Percentiles rank a stretch among this genome's conserved stretches.
Evolutionary conservation across 176 grass and related monocot species (phyloP).

Genomic region (Phoenix roebelenii): DNA sequence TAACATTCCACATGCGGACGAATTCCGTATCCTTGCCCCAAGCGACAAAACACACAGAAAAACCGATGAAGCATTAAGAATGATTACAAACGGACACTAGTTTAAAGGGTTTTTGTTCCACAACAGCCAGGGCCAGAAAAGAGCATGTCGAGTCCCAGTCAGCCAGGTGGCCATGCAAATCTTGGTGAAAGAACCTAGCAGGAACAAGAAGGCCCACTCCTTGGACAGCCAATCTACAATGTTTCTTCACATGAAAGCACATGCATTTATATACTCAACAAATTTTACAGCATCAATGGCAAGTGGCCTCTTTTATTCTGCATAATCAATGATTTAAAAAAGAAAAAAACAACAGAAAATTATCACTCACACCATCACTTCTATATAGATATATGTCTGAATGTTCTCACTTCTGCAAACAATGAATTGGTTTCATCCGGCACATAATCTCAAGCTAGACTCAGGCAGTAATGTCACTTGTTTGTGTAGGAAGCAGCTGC

Average conservation of each 20-base stretch:
- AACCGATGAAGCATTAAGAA: not conserved
- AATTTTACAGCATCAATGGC: not conserved
- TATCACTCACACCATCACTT: no score
- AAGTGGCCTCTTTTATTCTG: slow-evolving; percentile 9
- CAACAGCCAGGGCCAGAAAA: slow-evolving; percentile 17
- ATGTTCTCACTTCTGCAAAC: no score
- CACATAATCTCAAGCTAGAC: not conserved
- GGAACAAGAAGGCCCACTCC: no score
- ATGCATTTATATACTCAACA: not conserved
- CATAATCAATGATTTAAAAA: not conserved
- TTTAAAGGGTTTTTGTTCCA: not conserved
- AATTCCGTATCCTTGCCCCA: not conserved
- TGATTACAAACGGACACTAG: not conserved
- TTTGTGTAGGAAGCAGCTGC: not conserved
- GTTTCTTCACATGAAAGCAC: slow-evolving; percentile 9
- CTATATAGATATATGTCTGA: no score
- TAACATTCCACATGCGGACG: not conserved
- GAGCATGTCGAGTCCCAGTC: slow-evolving; percentile 15
- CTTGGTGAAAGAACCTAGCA: not conserved
- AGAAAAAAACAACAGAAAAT: not conserved
- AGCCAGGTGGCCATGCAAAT: slow-evolving; percentile 15
- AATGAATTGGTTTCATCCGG: no score
- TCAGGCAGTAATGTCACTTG: not conserved
- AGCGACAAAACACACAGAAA: not conserved
- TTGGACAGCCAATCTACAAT: not conserved